These are phyloP conservation scores for Adansonia rubrostipa DNA, from an alignment of 441 rosid species.

Conservation along the genomic window DNA sequence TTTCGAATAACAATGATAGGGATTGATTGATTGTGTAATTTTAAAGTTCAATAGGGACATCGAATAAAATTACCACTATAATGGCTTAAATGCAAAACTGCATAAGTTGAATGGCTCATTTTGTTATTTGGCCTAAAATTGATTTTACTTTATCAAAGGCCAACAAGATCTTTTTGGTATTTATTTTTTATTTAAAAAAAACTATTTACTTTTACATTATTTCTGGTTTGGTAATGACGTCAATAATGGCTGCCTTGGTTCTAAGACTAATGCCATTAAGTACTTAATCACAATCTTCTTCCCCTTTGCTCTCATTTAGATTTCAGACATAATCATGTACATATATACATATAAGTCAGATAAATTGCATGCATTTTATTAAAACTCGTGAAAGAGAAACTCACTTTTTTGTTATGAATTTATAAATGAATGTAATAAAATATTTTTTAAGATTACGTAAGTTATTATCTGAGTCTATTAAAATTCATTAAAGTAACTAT, in stretches of 20 bases:
- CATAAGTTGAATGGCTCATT: background rate
- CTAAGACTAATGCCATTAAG: background rate
- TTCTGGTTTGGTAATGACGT: background rate
- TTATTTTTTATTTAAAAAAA: too few species aligned
- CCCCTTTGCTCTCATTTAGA: background rate
- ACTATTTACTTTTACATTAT: background rate
- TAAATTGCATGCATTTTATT: conserved; percentile 7
- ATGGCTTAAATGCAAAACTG: background rate
- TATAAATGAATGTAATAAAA: background rate
- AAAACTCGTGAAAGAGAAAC: background rate
- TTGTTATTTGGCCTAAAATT: background rate
- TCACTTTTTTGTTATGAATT: background rate
- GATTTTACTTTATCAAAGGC: too few species aligned
- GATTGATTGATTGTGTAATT: too few species aligned
- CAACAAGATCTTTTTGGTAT: too few species aligned
- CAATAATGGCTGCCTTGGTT: conserved; percentile 5
- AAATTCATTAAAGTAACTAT: too few species aligned
- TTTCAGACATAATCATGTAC: conserved; percentile 41
- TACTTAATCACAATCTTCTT: background rate
- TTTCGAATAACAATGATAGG: too few species aligned
- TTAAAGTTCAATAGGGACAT: too few species aligned
- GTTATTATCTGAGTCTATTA: too few species aligned
- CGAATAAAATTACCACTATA: too few species aligned
- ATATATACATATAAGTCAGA: background rate
- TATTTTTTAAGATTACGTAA: too few species aligned